Evolutionary conservation across 768 basidiomycete genomes (phyloP), one percentile per base, ranked within the genome.

Genomic region (Tulasnella sp.): DNA sequence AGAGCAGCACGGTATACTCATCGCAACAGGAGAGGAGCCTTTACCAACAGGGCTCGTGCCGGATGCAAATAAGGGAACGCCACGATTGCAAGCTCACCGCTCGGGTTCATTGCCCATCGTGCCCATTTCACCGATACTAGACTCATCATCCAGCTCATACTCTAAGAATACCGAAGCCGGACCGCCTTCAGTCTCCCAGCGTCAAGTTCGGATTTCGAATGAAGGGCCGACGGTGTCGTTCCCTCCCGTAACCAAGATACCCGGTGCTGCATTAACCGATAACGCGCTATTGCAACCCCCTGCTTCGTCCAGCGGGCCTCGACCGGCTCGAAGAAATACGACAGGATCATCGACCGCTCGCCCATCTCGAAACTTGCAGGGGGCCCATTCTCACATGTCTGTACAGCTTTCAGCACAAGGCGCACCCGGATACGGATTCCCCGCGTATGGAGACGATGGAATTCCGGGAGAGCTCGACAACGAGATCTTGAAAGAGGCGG

Each of bases 401-500:
- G 59, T 63, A 35, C 71, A 72, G 71, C 26, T 72, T 14, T 47
- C 69, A 1, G 69, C 5, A 12, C 39, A 35, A n/a, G 71, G 71
- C 29, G 59, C n/a, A 8, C 40, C 71, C 29, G 35, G 59, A 22
- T 39, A 63, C 17, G 71, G 36, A 19, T 72, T 65, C 39, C 64
- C 71, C 1, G 59, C 71, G 35, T 64, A 64, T 36, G 67, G 67
- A 41, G 62, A 65, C 11, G 62, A 65, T 41, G 62, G 47, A 19
- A 52, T 47, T 32, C 59, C 41, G 16, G 47, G 37, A 7, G 59
- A 63, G 35, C 83, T 94, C 0, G 89, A 89, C 52, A 84, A 86
- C 36, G 92, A 94, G 77, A 97, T 97, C 59, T 86, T 94, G 77
- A 83, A 88, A n/a, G 91, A 95, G 75, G 93, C 92, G 0, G 94